phyloP scores from a whole-genome alignment of 2,329 filamentous ascomycete genomes.

The Zarea fungicola region DNA sequence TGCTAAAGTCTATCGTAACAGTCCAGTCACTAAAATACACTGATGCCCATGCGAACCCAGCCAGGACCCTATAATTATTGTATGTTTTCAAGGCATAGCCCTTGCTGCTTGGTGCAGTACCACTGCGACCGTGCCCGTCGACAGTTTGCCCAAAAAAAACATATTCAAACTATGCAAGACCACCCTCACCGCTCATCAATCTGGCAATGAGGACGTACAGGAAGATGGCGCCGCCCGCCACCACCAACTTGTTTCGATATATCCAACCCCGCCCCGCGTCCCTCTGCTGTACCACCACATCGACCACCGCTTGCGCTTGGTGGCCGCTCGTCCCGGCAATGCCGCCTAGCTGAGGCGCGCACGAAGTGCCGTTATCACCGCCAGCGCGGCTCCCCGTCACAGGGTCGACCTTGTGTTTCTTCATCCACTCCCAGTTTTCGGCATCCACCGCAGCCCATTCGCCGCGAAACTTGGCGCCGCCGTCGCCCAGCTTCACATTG shows the following conservation, averaged over 20 bases:
- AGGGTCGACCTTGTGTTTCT: slow-evolving; percentile 71
- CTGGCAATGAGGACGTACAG: slow-evolving; percentile 78
- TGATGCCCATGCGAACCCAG: neutral
- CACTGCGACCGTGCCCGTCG: no score
- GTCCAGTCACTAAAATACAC: neutral
- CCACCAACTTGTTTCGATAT: slow-evolving; percentile 69
- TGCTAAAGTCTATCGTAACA: neutral
- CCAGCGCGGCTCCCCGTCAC: slow-evolving; percentile 60
- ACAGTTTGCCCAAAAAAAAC: no score
- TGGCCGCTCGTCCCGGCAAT: slow-evolving; percentile 55
- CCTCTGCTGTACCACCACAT: slow-evolving; percentile 68
- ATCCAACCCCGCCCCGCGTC: slow-evolving; percentile 82
- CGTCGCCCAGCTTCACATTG: slow-evolving; percentile 87
- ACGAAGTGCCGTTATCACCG: slow-evolving; percentile 45
- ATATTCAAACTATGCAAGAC: neutral
- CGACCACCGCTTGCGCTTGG: slow-evolving; percentile 68
- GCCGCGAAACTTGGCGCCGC: slow-evolving; percentile 79
- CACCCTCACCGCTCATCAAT: slow-evolving; percentile 52
- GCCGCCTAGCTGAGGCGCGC: slow-evolving; percentile 51
- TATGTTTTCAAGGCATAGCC: neutral
- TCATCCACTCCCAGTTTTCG: slow-evolving; percentile 92
- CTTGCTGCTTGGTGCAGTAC: no score
- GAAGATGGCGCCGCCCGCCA: slow-evolving; percentile 67
- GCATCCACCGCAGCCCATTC: slow-evolving; percentile 88
- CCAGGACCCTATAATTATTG: neutral